A percentile compares a stretch with the other conserved stretches of the same genome.
Conservation (phyloP, 192 early-diverging fungal species). For the Coemansia sp. region DNA sequence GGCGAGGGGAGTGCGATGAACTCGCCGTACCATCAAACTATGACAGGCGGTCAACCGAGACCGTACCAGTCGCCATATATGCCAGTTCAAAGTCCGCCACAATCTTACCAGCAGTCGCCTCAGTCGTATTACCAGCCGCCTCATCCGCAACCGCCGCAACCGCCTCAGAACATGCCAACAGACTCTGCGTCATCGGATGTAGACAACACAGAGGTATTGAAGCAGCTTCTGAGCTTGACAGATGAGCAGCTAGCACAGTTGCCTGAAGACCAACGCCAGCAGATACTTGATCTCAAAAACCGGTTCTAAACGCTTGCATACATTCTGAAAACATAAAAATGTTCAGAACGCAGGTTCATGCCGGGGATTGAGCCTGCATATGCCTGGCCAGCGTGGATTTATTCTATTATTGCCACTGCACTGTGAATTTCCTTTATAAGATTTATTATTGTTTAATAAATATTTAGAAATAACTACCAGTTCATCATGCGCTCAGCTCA, state of each 20-base stretch:
- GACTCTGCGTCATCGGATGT: background rate
- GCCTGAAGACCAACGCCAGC: constrained; percentile 73
- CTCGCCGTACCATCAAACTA: constrained; percentile 4
- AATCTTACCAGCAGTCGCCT: constrained; percentile 2
- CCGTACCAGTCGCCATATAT: constrained; percentile 10
- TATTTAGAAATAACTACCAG: no score
- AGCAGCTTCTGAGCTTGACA: constrained; percentile 79
- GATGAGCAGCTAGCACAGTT: constrained; percentile 77
- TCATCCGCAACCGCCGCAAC: background rate
- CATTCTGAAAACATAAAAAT: no score
- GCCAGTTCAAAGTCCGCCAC: background rate
- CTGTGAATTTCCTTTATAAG: no score
- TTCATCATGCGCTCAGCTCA: no score
- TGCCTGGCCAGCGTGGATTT: no score
- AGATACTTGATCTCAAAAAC: constrained; percentile 64
- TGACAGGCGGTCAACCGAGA: background rate
- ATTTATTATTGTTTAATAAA: no score
- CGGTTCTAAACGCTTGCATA: no score
- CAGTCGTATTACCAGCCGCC: background rate
- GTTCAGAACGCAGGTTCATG: no score
- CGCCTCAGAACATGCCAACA: constrained; percentile 3
- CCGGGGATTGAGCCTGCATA: no score
- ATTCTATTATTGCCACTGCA: no score
- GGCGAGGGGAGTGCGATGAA: background rate
- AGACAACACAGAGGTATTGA: constrained; percentile 65